Conservation (phyloP, 441 rosid species). For the Gossypium lobatum region DNA sequence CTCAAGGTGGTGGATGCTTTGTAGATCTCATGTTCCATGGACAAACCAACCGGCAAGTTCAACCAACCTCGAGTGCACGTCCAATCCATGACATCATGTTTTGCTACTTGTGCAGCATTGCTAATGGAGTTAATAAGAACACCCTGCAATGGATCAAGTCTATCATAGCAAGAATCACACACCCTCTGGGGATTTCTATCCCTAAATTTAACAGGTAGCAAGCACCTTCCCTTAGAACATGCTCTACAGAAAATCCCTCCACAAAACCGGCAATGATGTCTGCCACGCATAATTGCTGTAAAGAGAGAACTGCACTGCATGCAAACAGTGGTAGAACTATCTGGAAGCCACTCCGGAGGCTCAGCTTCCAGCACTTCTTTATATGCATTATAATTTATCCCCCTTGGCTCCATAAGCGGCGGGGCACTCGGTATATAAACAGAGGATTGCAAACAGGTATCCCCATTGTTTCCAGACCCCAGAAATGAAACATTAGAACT, state of each 20-base stretch:
- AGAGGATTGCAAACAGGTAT: slow-evolving; percentile 69
- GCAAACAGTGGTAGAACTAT: slow-evolving; percentile 67
- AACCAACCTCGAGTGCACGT: slow-evolving; percentile 88
- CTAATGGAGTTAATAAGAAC: slow-evolving; percentile 71
- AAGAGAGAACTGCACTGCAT: slow-evolving; percentile 79
- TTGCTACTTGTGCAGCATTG: slow-evolving; percentile 90
- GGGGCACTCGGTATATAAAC: slow-evolving; percentile 96
- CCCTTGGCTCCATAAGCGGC: slow-evolving; percentile 67
- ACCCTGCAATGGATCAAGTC: slow-evolving; percentile 88
- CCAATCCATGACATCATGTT: slow-evolving; percentile 95
- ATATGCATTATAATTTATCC: slow-evolving; percentile 44
- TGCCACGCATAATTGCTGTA: slow-evolving; percentile 75
- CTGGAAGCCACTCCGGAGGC: slow-evolving; percentile 93
- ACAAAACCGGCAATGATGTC: slow-evolving; percentile 97
- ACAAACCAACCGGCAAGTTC: slow-evolving; percentile 83
- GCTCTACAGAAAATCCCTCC: slow-evolving; percentile 84
- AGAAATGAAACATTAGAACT: slow-evolving; percentile 73
- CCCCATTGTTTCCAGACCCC: slow-evolving; percentile 68
- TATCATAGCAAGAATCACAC: slow-evolving; percentile 88
- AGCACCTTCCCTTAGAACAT: slow-evolving; percentile 76
- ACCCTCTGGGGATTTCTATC: slow-evolving; percentile 90
- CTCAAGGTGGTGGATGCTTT: slow-evolving; percentile 78
- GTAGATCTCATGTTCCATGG: slow-evolving; percentile 94
- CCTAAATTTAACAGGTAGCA: slow-evolving; percentile 75
- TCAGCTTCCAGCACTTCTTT: slow-evolving; percentile 72